These are phyloP conservation scores for Scleroderma citrinum DNA, from an alignment of 768 basidiomycete genomes.

Conservation along the genomic window DNA sequence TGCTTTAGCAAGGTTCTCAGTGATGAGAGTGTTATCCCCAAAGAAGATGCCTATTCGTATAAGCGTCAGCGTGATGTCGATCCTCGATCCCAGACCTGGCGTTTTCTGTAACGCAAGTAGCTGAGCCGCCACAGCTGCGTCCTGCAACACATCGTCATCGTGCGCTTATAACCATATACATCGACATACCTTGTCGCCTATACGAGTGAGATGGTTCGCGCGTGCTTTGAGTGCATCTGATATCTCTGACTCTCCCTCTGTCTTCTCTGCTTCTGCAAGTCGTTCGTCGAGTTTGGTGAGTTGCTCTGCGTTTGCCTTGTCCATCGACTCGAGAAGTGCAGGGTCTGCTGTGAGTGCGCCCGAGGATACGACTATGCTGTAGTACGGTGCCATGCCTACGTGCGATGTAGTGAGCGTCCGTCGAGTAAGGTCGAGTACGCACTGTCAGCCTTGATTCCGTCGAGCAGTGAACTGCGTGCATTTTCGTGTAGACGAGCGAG, in stretches of 20 bases:
- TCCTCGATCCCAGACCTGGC: conserved; percentile 86
- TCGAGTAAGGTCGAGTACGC: conserved; percentile 25
- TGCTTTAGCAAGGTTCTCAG: conserved; percentile 66
- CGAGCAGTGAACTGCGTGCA: conserved; percentile 59
- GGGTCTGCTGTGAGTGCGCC: conserved; percentile 31
- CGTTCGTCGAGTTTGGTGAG: conserved; percentile 71
- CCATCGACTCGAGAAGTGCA: conserved; percentile 19
- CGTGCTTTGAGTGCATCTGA: conserved; percentile 78
- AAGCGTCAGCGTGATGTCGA: conserved; percentile 87
- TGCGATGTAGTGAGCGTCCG: not conserved
- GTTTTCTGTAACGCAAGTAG: conserved; percentile 85
- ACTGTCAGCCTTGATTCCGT: conserved; percentile 79
- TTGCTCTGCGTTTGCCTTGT: conserved; percentile 65
- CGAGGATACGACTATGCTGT: conserved; percentile 40
- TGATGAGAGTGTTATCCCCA: conserved; percentile 67
- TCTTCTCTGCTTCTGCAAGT: conserved; percentile 81
- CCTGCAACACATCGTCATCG: conserved; percentile 57
- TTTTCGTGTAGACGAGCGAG: conserved; percentile 60
- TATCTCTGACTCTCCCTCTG: conserved; percentile 90
- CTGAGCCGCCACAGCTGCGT: conserved; percentile 74
- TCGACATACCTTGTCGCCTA: conserved; percentile 53
- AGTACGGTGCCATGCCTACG: conserved; percentile 88
- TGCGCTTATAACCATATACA: conserved; percentile 21
- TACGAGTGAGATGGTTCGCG: conserved; percentile 81
- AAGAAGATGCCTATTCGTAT: conserved; percentile 91